A percentile compares a stretch with the other conserved stretches of the same genome.
phyloP scores from a whole-genome alignment of 176 grass and related monocot genomes.

The Metroxylon sagu region DNA sequence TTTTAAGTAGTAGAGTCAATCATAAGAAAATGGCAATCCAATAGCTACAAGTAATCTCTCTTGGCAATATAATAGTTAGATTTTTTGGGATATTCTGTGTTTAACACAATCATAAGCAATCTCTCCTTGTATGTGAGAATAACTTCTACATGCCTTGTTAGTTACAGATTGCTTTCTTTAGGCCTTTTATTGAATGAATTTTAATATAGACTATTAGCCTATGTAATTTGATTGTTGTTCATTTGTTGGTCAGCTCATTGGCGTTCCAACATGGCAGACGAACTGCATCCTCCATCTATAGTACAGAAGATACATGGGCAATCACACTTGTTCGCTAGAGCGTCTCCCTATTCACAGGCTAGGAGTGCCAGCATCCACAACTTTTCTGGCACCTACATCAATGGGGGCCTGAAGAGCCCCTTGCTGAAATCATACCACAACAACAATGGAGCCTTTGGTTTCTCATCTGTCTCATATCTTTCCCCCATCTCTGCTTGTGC shows the following conservation, averaged over 20 bases:
- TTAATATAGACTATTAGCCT: no score
- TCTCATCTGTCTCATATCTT: background rate
- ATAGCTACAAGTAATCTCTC: no score
- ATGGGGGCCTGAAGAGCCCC: background rate
- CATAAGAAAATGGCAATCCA: no score
- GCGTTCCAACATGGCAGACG: background rate
- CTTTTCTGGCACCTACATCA: background rate
- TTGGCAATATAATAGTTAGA: no score
- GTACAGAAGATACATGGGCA: slow-evolving; percentile 5
- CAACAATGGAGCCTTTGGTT: background rate
- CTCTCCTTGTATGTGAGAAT: no score
- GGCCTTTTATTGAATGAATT: no score
- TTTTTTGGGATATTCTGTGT: no score
- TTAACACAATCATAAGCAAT: no score
- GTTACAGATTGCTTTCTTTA: no score
- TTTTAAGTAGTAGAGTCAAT: no score
- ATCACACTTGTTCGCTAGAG: background rate
- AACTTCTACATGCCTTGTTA: no score
- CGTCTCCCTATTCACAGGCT: background rate
- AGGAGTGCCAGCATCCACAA: slow-evolving; percentile 2
- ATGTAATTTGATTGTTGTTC: no score
- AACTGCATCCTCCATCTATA: background rate
- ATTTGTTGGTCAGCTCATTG: background rate
- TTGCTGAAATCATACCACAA: background rate
- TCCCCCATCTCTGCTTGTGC: slow-evolving; percentile 2